Conservation (phyloP, 257 asterid genomes). For the Lycium barbarum region DNA sequence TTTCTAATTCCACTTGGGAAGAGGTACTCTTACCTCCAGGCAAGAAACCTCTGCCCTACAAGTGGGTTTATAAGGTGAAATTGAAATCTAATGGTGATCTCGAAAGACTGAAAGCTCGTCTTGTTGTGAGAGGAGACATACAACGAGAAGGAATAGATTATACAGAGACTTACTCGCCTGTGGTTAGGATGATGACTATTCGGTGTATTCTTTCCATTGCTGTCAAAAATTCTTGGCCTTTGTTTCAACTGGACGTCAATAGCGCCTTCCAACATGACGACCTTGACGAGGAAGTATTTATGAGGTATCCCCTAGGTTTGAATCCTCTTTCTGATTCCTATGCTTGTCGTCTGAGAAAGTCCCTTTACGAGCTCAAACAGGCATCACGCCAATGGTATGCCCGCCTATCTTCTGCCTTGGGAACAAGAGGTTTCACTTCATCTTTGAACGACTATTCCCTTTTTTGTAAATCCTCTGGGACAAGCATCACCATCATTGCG, state of each 20-base stretch:
- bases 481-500: too few species aligned
- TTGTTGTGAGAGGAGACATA: not conserved
- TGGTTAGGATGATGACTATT: not conserved
- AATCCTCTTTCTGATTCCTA: accelerated
- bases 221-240: too few species aligned
- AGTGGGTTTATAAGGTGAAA: not conserved
- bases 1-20: not conserved
- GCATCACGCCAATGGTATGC: too few species aligned
- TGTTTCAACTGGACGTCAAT: not conserved
- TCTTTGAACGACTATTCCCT: too few species aligned
- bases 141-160: not conserved
- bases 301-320: not conserved
- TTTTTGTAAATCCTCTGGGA: too few species aligned
- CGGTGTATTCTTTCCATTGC: not conserved
- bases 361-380: not conserved
- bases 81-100: not conserved
- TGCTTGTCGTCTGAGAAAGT: not conserved
- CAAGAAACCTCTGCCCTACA: not conserved
- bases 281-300: not conserved
- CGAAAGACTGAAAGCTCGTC: not conserved
- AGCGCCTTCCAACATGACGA: not conserved
- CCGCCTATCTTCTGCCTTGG: too few species aligned
- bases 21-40: not conserved
- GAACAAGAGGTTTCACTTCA: too few species aligned
- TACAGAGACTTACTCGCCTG: not conserved